phyloP scores from a whole-genome alignment of 2,329 filamentous ascomycete genomes.

The Helotiales sp. region DNA sequence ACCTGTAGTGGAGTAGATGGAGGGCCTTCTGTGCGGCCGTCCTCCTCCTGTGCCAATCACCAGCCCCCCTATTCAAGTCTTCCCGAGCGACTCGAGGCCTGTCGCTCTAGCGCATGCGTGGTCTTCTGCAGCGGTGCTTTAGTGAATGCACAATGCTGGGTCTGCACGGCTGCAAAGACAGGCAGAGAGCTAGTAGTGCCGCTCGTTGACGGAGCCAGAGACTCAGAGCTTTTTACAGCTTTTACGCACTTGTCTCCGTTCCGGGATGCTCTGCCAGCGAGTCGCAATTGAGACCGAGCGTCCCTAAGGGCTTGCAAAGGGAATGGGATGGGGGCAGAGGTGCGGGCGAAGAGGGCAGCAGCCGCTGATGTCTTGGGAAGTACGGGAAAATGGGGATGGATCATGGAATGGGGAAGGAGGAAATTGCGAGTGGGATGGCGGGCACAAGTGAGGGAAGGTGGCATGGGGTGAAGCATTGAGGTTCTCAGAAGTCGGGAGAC shows the following conservation, averaged over 20 bases:
- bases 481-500: neutral
- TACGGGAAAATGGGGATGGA: neutral
- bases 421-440: neutral
- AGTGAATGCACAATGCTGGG: neutral
- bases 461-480: neutral
- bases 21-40: neutral
- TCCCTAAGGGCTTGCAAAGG: neutral
- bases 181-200: neutral
- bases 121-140: constrained; percentile 2
- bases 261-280: neutral
- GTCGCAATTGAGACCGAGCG: neutral
- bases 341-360: neutral
- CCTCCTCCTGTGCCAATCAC: neutral
- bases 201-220: constrained; percentile 1
- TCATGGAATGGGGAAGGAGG: constrained; percentile 1
- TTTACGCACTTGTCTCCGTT: neutral
- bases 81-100: neutral
- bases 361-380: neutral
- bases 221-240: neutral
- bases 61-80: neutral
- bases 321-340: neutral
- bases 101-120: neutral
- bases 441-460: neutral
- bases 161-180: neutral
- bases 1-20: neutral